Base-by-base conservation (phyloP, 108 stramenopile genomes). In the Cyclotella baltica region DNA sequence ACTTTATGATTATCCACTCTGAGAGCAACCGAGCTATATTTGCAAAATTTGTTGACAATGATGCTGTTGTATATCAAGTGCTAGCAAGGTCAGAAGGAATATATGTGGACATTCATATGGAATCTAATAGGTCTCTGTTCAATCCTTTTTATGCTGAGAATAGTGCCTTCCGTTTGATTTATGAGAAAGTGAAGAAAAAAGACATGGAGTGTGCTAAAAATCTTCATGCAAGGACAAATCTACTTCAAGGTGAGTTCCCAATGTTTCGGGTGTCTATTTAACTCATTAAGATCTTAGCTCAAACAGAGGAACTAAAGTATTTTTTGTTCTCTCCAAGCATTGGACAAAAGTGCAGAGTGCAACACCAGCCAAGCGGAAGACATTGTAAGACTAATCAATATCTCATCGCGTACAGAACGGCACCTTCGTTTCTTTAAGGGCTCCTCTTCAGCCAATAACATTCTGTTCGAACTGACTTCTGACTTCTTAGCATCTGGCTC, bases 141-240 rank as follows among this genome's bases (percentile, higher is more conserved):
- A 66, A 67, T 71, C 88, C 89, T 5, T 85, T 77, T 48, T 37
- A 58, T 65, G n/a, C 70, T 27, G 72, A 57, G 20, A 40, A 30
- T 15, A 71, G 38, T 34, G 9, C 63, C 40, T 93, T 93, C 51
- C 56, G 76, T 47, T 69, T 58, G 22, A 84, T 94, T 33, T 84
- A 84, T 25, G 73, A 89, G 30, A 72, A 67, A 22, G 75, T 94
- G 16, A 81, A 83, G 52, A 63, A 62, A 29, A 80, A 86, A 47
- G 93, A 94, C 58, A 84, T 88, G 69, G 88, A 89, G 36, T 94
- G 93, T 76, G 88, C 88, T 22, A 67, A 73, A 73, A 91, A 91
- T 43, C 23, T 94, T 20, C 62, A 83, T 47, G 80, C 87, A 65
- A 58, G 91, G 25, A 87, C 86, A n/a, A 86, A 86, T 70, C 52